Evolutionary conservation across 2,329 filamentous ascomycete genomes (phyloP), one percentile per base, ranked within the genome.

Genomic region (Cryphonectria nitschkei): DNA sequence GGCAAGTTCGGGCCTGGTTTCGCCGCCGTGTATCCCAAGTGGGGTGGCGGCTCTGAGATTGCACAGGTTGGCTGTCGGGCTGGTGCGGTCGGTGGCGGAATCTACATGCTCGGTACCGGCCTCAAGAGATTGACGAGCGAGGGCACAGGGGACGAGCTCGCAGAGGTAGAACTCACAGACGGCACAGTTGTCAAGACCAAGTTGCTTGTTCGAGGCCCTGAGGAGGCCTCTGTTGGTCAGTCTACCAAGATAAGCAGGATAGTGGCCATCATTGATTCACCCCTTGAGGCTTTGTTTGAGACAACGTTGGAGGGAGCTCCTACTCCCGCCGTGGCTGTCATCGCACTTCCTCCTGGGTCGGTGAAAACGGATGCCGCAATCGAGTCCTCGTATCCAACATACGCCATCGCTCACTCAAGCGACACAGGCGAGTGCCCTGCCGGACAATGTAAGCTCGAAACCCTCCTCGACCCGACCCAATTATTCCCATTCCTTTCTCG

Each of bases 21-120:
- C 78, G 93, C 93, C 67, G 93, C 94, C 63, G 89, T 99, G 16
- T 89, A 97, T 75, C 92, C 95, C 32, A 98, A 97, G 84, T 99
- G 94, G 91, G 95, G 95, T 63, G 94, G 95, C 39, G 85, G 92
- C 63, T 92, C 94, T 43, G 95, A 99, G 81, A 89, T 98, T 72
- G 90, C 93, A 41, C 95, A 99, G 83, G 94, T 97, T 34, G 93
- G 91, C 5, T 98, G 96, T 79, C 92, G 95, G 75, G 94, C 95
- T 54, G 90, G 91, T 73, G 95, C 95, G 29, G 96, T 99, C 8
- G 95, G 95, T 50, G 96, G 96, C 64, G 93, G 91, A 14, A 88
- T 97, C 3, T 98, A 98, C 81, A 93, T 97, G 79, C 88, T 98
- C 22, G 92, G 90, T 60, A 91, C 91, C 65, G 90, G 90, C 13